Conservation (phyloP, 2,329 filamentous ascomycete species). For the Penicillium sp. region DNA sequence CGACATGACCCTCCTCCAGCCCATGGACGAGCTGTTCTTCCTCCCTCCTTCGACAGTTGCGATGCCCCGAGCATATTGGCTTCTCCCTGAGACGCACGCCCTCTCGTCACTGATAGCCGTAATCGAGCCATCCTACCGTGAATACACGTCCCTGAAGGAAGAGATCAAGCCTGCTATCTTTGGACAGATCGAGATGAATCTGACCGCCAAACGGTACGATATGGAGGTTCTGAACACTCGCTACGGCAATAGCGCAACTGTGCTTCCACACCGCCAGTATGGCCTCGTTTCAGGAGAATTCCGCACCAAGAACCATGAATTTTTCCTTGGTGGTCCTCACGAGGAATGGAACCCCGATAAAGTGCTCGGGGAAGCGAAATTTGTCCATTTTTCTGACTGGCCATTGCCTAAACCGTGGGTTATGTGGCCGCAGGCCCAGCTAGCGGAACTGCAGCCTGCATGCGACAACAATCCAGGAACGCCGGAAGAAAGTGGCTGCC, state of each 20-base stretch:
- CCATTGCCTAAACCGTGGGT: slow-evolving; percentile 66
- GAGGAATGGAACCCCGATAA: slow-evolving; percentile 60
- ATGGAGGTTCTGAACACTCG: slow-evolving; percentile 67
- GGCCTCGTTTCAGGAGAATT: slow-evolving; percentile 63
- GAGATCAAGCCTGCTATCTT: slow-evolving; percentile 24
- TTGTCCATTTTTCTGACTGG: slow-evolving; percentile 70
- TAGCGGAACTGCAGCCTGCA: slow-evolving; percentile 34
- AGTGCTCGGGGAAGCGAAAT: slow-evolving; percentile 59
- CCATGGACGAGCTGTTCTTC: slow-evolving; percentile 69
- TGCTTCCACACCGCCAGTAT: slow-evolving; percentile 64
- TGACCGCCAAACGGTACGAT: slow-evolving; percentile 48
- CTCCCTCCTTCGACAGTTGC: slow-evolving; percentile 60
- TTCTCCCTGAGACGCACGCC: slow-evolving; percentile 52
- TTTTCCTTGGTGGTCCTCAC: slow-evolving; percentile 50
- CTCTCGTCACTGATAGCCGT: slow-evolving; percentile 63
- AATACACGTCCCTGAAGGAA: slow-evolving; percentile 40
- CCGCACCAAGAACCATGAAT: slow-evolving; percentile 51
- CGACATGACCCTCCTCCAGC: slow-evolving; percentile 60
- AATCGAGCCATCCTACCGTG: slow-evolving; percentile 55
- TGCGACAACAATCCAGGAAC: slow-evolving; percentile 38
- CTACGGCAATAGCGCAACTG: slow-evolving; percentile 57
- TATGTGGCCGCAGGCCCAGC: slow-evolving; percentile 37
- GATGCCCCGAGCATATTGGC: slow-evolving; percentile 71
- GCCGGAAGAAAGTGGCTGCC: slow-evolving; percentile 37
- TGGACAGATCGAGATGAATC: slow-evolving; percentile 28